Conservation (phyloP, 106 monocot genomes). For the Ottelia alismoides region DNA sequence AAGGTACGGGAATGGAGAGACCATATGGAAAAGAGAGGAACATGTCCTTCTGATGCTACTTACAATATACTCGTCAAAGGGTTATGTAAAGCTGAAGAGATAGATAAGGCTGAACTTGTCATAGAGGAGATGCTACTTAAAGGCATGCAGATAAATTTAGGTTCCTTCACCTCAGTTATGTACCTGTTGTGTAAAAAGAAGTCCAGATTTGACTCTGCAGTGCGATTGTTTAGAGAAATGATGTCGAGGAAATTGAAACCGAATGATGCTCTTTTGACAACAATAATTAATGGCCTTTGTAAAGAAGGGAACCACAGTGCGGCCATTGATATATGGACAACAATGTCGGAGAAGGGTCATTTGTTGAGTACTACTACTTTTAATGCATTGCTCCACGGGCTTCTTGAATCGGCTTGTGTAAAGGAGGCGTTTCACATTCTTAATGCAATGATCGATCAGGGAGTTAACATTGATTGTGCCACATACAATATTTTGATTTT, state of each 20-base stretch:
- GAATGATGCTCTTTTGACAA: slow-evolving; percentile 47
- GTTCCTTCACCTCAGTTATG: slow-evolving; percentile 46
- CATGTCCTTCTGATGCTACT: slow-evolving; percentile 51
- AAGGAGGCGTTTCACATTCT: slow-evolving; percentile 43
- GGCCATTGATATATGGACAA: slow-evolving; percentile 49
- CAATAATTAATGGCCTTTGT: slow-evolving; percentile 38
- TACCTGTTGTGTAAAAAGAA: slow-evolving; percentile 32
- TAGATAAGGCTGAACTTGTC: slow-evolving; percentile 50
- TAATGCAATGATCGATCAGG: slow-evolving; percentile 36
- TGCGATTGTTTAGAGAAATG: slow-evolving; percentile 54
- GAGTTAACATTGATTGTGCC: slow-evolving; percentile 36
- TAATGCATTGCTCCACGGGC: slow-evolving; percentile 73
- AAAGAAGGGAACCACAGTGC: slow-evolving; percentile 35
- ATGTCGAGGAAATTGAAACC: slow-evolving; percentile 42
- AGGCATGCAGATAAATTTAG: slow-evolving; percentile 29
- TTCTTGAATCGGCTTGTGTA: slow-evolving; percentile 39
- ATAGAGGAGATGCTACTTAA: slow-evolving; percentile 63
- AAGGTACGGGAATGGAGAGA: slow-evolving; percentile 41
- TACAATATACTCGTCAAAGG: slow-evolving; percentile 59
- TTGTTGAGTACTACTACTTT: slow-evolving; percentile 34
- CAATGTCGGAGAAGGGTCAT: slow-evolving; percentile 47
- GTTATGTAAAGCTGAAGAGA: slow-evolving; percentile 41
- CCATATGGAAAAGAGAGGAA: slow-evolving; percentile 51
- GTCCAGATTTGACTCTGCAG: slow-evolving; percentile 38
- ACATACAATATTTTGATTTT: slow-evolving; percentile 71